Conservation (phyloP, 2,329 filamentous ascomycete species). For the Talaromyces sp. region DNA sequence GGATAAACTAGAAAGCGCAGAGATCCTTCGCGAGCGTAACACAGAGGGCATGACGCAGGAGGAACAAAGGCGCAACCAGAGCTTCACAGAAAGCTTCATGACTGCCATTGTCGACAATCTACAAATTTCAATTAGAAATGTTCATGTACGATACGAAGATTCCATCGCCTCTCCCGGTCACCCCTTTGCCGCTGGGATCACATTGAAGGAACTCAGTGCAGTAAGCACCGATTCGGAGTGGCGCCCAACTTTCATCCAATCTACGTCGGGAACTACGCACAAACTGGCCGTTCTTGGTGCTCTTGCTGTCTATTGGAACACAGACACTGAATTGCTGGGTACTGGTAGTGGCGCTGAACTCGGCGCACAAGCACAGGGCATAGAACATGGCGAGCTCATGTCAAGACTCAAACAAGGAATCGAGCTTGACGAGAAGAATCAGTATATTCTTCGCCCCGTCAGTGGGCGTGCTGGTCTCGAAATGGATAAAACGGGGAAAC, state of each 20-base stretch:
- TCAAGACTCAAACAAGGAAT: slow-evolving; percentile 74
- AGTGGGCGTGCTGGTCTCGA: slow-evolving; percentile 92
- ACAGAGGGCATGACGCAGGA: slow-evolving; percentile 91
- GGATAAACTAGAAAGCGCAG: slow-evolving; percentile 95
- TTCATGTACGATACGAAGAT: slow-evolving; percentile 97
- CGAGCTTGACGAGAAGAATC: slow-evolving; percentile 68
- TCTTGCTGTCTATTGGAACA: slow-evolving; percentile 96
- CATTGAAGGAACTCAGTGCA: slow-evolving; percentile 92
- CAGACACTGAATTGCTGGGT: slow-evolving; percentile 77
- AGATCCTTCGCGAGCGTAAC: slow-evolving; percentile 85
- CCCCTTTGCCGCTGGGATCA: slow-evolving; percentile 88
- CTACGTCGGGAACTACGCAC: slow-evolving; percentile 74
- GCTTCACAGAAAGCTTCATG: slow-evolving; percentile 89
- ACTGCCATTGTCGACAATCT: slow-evolving; percentile 98
- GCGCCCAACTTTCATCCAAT: slow-evolving; percentile 93
- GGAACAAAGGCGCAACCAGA: slow-evolving; percentile 96
- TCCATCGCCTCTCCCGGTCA: slow-evolving; percentile 92
- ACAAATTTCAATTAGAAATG: slow-evolving; percentile 96
- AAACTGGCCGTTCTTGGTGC: slow-evolving; percentile 89
- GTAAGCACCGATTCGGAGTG: slow-evolving; percentile 93
- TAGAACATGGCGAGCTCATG: slow-evolving; percentile 70
- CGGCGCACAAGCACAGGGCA: slow-evolving; percentile 52
- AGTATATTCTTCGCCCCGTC: slow-evolving; percentile 94
- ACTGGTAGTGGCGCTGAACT: slow-evolving; percentile 68
- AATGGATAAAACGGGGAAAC: slow-evolving; percentile 84